phyloP scores from a whole-genome alignment of 2,329 filamentous ascomycete species.

The Cercospora beticola region DNA sequence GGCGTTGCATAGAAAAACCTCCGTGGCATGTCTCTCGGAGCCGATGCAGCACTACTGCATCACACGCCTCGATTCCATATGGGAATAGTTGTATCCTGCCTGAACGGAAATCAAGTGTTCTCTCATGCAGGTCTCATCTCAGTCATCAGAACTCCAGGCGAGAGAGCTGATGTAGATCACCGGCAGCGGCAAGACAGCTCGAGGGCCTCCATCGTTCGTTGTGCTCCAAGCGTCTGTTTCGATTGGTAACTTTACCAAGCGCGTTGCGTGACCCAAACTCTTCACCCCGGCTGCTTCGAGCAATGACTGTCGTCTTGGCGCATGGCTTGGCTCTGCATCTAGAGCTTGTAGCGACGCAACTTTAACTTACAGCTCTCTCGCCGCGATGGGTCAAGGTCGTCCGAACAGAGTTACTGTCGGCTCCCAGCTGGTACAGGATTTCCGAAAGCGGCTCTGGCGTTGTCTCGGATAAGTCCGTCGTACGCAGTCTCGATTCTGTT shows the following conservation, averaged over 20 bases:
- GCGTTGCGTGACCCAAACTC: not conserved
- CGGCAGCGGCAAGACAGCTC: not conserved
- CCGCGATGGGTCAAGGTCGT: not conserved
- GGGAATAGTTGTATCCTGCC: not conserved
- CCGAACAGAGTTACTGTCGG: not conserved
- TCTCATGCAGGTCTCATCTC: not conserved
- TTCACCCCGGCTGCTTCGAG: not conserved
- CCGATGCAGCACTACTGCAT: not conserved
- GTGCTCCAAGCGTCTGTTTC: not conserved
- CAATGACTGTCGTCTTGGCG: not conserved
- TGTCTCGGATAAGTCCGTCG: not conserved
- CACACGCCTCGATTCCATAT: not conserved
- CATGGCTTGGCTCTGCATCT: not conserved
- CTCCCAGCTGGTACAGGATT: not conserved
- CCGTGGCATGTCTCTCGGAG: not conserved
- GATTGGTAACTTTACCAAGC: not conserved
- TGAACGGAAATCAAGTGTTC: not conserved
- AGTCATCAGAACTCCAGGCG: not conserved
- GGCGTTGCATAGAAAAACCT: not conserved
- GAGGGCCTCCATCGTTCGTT: not conserved
- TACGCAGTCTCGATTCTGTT: not conserved
- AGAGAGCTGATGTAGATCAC: not conserved
- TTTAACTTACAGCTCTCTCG: not conserved
- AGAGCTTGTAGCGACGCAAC: not conserved
- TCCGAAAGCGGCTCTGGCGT: not conserved